Percentiles rank a stretch among this genome's conserved stretches.
Evolutionary conservation across 208 protist species (phyloP).

Genomic region (Leishmania turanica): DNA sequence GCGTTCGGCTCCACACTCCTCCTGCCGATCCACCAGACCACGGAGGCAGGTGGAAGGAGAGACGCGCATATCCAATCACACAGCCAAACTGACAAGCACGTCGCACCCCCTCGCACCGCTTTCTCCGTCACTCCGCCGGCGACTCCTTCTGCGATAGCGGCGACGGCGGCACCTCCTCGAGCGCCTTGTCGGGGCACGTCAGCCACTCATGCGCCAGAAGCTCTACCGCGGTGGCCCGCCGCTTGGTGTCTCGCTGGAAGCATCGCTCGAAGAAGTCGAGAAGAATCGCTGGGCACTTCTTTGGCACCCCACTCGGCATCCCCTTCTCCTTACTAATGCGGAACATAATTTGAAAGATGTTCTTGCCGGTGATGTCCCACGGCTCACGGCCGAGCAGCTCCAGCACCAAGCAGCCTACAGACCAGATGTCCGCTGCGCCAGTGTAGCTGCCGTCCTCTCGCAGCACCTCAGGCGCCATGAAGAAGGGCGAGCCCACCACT

Average conservation of each 20-base stretch:
- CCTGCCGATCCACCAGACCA: neutral
- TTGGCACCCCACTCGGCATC: constrained; percentile 81
- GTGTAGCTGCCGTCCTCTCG: constrained; percentile 64
- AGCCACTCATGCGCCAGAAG: constrained; percentile 82
- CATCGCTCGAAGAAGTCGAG: constrained; percentile 70
- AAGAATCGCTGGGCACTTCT: constrained; percentile 52
- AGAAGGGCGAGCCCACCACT: constrained; percentile 84
- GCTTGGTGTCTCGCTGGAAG: constrained; percentile 65
- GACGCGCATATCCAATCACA: constrained; percentile 1
- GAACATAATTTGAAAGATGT: constrained; percentile 86
- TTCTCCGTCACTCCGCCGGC: neutral
- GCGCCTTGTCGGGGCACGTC: constrained; percentile 59
- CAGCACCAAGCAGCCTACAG: constrained; percentile 84
- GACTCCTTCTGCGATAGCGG: neutral
- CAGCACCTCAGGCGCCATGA: constrained; percentile 93
- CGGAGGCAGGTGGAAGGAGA: neutral
- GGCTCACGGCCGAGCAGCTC: constrained; percentile 86
- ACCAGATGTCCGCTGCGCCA: constrained; percentile 86
- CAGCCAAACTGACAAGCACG: neutral
- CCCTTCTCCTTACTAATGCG: constrained; percentile 63
- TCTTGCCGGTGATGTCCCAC: constrained; percentile 54
- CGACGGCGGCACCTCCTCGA: constrained; percentile 74
- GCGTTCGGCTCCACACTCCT: neutral
- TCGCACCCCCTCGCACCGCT: neutral
- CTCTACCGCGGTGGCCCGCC: constrained; percentile 66